Conservation (phyloP, 139 green algal species). For the Marvania coccoides region DNA sequence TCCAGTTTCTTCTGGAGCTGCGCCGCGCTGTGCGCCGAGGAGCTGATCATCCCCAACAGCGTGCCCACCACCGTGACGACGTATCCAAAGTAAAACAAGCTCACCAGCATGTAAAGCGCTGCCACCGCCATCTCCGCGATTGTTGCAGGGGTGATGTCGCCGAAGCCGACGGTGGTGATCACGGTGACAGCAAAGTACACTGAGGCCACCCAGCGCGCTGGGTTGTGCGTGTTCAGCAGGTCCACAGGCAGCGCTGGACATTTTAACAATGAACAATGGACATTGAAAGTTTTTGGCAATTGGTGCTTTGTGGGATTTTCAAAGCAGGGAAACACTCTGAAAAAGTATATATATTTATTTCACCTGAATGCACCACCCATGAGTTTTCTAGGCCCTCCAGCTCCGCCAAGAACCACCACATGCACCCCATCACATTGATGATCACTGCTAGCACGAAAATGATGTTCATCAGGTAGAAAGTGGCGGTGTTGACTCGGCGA, state of each 20-base stretch:
- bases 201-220: background rate
- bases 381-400: background rate
- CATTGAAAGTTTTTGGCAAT: too few species aligned
- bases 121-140: background rate
- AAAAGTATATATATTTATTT: too few species aligned
- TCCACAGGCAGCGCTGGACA: background rate
- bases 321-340: too few species aligned
- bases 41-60: background rate
- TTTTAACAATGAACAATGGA: too few species aligned
- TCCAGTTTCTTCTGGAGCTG: slow-evolving; percentile 5
- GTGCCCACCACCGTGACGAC: background rate
- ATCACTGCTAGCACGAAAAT: background rate
- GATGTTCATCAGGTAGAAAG: slow-evolving; percentile 1
- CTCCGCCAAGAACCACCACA: slow-evolving; percentile 7
- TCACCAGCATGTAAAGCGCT: background rate
- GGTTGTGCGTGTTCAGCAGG: background rate
- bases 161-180: slow-evolving; percentile 13
- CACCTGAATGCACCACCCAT: background rate
- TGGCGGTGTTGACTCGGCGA: background rate
- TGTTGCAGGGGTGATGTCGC: slow-evolving; percentile 5
- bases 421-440: background rate
- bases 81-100: slow-evolving; percentile 10
- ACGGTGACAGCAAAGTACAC: slow-evolving; percentile 6
- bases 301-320: too few species aligned
- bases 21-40: background rate